A percentile compares a stretch with the other conserved stretches of the same genome.
These are phyloP conservation scores for Claviceps sp. DNA, from an alignment of 2,329 filamentous ascomycete species.

Conservation along the genomic window DNA sequence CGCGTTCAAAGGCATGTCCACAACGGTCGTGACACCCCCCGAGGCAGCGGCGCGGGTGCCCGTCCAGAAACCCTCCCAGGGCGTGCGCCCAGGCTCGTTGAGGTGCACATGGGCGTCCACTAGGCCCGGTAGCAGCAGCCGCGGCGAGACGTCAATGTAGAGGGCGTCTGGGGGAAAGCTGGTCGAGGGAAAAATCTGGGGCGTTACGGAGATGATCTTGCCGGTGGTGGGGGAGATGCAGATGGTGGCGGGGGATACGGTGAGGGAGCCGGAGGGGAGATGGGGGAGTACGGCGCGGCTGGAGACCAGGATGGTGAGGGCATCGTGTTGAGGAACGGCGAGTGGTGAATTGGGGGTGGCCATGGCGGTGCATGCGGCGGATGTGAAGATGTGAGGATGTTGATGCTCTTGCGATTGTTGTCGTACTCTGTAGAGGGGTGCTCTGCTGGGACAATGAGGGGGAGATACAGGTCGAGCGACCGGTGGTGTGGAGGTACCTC, in stretches of 20 bases:
- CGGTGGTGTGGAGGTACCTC: too few relatives aligned
- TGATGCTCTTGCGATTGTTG: too few relatives aligned
- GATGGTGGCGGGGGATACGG: conserved; percentile 70
- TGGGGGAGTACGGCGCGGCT: conserved; percentile 70
- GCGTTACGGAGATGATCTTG: conserved; percentile 67
- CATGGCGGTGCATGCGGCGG: not conserved
- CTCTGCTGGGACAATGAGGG: too few relatives aligned
- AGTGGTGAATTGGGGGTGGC: conserved; percentile 6
- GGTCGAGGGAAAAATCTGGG: conserved; percentile 58
- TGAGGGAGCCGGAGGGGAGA: conserved; percentile 42
- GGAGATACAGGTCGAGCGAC: too few relatives aligned
- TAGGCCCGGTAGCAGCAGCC: conserved; percentile 75
- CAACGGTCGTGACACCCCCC: conserved; percentile 88
- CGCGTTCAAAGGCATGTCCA: conserved; percentile 96
- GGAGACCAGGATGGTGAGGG: conserved; percentile 65
- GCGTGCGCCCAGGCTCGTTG: conserved; percentile 90
- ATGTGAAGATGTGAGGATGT: not conserved
- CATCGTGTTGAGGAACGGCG: conserved; percentile 16
- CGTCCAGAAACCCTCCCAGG: conserved; percentile 97
- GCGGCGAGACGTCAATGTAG: conserved; percentile 76
- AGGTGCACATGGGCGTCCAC: conserved; percentile 97
- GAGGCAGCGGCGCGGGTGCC: conserved; percentile 89
- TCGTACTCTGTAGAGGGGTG: too few relatives aligned
- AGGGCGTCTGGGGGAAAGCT: conserved; percentile 58
- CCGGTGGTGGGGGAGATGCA: conserved; percentile 65